Evolutionary conservation across 345 rosid genomes (phyloP).

Genomic region (Hibiscus trionum): DNA sequence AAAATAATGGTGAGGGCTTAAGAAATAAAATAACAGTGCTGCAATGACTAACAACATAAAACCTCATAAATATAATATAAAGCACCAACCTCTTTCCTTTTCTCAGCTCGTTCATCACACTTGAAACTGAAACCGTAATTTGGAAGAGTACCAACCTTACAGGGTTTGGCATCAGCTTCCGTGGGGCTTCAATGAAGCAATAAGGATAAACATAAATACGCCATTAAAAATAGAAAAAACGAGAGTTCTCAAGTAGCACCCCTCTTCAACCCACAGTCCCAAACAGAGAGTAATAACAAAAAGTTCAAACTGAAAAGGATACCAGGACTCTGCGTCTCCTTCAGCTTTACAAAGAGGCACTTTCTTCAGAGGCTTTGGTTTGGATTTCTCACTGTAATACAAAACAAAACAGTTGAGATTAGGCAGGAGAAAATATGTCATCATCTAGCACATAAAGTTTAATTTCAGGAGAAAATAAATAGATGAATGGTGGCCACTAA

Average conservation of each 20-base stretch:
- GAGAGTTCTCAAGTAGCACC: slow-evolving; percentile 9
- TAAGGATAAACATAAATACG: slow-evolving; percentile 24
- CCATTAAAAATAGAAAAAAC: slow-evolving; percentile 1
- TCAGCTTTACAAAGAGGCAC: slow-evolving; percentile 46
- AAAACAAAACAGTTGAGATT: slow-evolving; percentile 22
- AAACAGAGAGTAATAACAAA: slow-evolving; percentile 7
- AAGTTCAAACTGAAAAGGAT: slow-evolving; percentile 39
- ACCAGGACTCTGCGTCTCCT: slow-evolving; percentile 58
- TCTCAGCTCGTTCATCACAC: slow-evolving; percentile 98
- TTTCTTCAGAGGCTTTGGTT: slow-evolving; percentile 51
- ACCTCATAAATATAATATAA: slow-evolving; percentile 9
- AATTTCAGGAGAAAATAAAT: neutral
- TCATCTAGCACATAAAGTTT: neutral
- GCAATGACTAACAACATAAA: neutral
- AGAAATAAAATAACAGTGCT: neutral
- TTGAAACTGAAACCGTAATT: slow-evolving; percentile 94
- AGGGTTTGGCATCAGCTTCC: slow-evolving; percentile 58
- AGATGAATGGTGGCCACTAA: neutral
- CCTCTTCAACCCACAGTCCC: neutral
- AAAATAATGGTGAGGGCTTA: slow-evolving; percentile 12
- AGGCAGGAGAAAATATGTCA: neutral
- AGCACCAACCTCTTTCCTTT: slow-evolving; percentile 79
- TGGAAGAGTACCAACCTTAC: slow-evolving; percentile 68
- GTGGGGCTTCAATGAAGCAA: slow-evolving; percentile 46
- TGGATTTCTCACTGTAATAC: slow-evolving; percentile 57